These are phyloP conservation scores for Ceratocystiopsis sp. DNA, from an alignment of 2,329 filamentous ascomycete genomes.

Conservation along the genomic window DNA sequence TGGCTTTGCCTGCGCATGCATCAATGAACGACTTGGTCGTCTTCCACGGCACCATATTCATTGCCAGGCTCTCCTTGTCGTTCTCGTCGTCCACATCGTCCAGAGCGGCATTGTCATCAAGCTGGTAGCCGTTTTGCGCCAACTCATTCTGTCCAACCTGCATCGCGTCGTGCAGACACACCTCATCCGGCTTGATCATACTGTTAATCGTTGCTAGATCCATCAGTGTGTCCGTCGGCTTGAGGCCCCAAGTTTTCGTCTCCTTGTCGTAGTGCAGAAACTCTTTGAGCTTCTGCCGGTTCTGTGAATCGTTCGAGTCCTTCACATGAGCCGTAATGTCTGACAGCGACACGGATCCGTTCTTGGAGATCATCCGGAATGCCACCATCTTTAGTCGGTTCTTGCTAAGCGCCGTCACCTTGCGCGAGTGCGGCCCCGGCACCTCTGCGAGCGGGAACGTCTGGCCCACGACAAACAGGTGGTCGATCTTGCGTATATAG, in stretches of 20 bases:
- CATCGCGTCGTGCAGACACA: slow-evolving; percentile 91
- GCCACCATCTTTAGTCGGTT: slow-evolving; percentile 93
- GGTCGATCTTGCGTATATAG: slow-evolving; percentile 77
- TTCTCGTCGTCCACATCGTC: slow-evolving; percentile 48
- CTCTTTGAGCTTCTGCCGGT: slow-evolving; percentile 91
- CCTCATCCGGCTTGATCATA: slow-evolving; percentile 90
- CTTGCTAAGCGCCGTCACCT: slow-evolving; percentile 93
- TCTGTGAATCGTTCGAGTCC: slow-evolving; percentile 86
- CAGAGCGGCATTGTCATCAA: slow-evolving; percentile 42
- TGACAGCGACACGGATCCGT: slow-evolving; percentile 53
- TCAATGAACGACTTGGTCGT: slow-evolving; percentile 94
- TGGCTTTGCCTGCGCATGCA: slow-evolving; percentile 85
- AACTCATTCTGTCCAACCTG: slow-evolving; percentile 86
- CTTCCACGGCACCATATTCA: slow-evolving; percentile 89
- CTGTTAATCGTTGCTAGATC: slow-evolving; percentile 66
- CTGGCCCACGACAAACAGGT: slow-evolving; percentile 81
- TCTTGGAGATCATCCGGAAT: slow-evolving; percentile 72
- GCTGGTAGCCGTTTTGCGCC: slow-evolving; percentile 74
- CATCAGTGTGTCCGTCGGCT: slow-evolving; percentile 54
- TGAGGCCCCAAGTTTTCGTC: slow-evolving; percentile 71
- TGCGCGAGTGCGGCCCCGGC: slow-evolving; percentile 81
- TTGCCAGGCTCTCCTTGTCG: slow-evolving; percentile 56
- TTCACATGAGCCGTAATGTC: slow-evolving; percentile 86
- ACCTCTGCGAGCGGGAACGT: slow-evolving; percentile 85
- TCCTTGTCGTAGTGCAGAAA: slow-evolving; percentile 86